phyloP scores from a whole-genome alignment of 768 basidiomycete species.

The Paxillus involutus region DNA sequence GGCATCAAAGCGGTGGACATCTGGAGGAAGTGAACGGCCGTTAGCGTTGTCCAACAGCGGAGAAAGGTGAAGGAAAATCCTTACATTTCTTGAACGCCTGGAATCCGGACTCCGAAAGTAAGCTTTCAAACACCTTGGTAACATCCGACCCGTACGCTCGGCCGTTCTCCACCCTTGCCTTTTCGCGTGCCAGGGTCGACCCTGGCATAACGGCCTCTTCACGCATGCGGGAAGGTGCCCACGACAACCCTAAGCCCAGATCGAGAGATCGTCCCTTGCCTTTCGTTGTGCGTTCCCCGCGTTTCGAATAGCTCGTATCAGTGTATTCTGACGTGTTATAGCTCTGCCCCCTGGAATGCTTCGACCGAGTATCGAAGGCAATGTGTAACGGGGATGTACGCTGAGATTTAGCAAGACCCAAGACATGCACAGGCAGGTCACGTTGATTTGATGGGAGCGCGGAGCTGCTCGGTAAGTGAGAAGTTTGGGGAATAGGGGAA shows the following conservation, averaged over 20 bases:
- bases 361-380: slow-evolving; percentile 30
- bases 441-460: slow-evolving; percentile 1
- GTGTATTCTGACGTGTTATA: slow-evolving; percentile 25
- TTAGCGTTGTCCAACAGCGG: slow-evolving; percentile 5
- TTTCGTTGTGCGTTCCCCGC: slow-evolving; percentile 26
- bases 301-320: slow-evolving; percentile 10
- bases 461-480: slow-evolving; percentile 15
- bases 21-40: slow-evolving; percentile 33
- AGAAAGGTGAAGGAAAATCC: slow-evolving; percentile 23
- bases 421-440: not conserved
- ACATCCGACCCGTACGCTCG: slow-evolving; percentile 31
- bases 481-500: slow-evolving; percentile 24
- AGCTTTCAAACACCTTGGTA: slow-evolving; percentile 37
- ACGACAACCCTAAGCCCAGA: slow-evolving; percentile 65
- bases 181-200: slow-evolving; percentile 28
- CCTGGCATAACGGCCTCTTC: slow-evolving; percentile 64
- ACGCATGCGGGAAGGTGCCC: slow-evolving; percentile 68
- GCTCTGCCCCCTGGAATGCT: slow-evolving; percentile 25
- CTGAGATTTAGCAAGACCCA: slow-evolving; percentile 11
- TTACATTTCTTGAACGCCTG: slow-evolving; percentile 62
- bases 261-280: slow-evolving; percentile 72
- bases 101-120: slow-evolving; percentile 35
- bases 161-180: slow-evolving; percentile 19
- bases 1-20: slow-evolving; percentile 74
- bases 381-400: slow-evolving; percentile 26